Base-by-base conservation (phyloP, 2,329 filamentous ascomycete species). In the Fusarium ambrosium region DNA sequence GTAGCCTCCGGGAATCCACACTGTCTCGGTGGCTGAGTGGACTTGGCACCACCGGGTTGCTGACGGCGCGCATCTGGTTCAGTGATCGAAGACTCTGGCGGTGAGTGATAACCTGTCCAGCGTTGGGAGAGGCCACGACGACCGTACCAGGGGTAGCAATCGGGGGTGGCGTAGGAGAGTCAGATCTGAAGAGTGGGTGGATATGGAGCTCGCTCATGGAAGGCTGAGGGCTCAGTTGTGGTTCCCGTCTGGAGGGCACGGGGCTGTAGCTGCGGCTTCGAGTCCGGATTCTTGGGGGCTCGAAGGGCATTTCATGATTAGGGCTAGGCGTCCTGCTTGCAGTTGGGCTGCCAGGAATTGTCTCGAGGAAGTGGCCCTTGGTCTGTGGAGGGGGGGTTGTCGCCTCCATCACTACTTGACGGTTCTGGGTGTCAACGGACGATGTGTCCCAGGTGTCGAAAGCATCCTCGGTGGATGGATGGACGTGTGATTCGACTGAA, bases 401-500 rank as follows among this genome's bases (percentile, higher is more conserved):
- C 13, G 86, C 82, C 62, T 88, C 88, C 62, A 90, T 79, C 1
- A 91, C 87, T 3, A 87, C 87, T 75, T 92, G 89, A 32, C 90
- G 87, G 74, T 87, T 89, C 73, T 92, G 89, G 4, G 89, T 83
- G 75, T 92, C 92, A 3, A 94, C 91, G 1, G 87, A 86, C 0
- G 92, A 93, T 0, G 92, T 94, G 78, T 95, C 92, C 93, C 93
- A 95, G 3, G 89, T 91, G 77, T 94, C 93, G 77, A 95, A 94
- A 2, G 90, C 89, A 70, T 93, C 91, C n/a, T 89, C 88, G 16
- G 83, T 83, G 41, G 81, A 82, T 18, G 80, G 80, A 55, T 83
- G 81, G 9, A 79, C 70, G 45, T 78, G 81, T 0, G 88, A 88
- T 7, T 89, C 87, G 11, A 88, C 79, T 1, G 90, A 91, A 8